Evolutionary conservation across 768 basidiomycete species (phyloP).

Genomic region (Leccinum aurantiacum): DNA sequence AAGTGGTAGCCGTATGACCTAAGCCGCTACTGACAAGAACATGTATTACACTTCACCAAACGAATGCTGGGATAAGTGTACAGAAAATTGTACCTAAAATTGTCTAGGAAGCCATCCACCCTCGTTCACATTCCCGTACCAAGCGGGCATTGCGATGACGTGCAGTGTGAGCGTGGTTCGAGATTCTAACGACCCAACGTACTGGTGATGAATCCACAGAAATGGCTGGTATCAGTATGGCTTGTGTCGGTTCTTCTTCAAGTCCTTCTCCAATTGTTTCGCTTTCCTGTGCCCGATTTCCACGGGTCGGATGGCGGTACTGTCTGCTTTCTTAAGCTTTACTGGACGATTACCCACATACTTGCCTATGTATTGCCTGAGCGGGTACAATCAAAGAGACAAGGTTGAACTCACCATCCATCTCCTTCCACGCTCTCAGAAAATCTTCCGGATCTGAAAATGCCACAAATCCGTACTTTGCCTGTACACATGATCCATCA

Average conservation of each 20-base stretch:
- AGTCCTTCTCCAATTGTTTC: conserved; percentile 81
- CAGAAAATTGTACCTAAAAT: not conserved
- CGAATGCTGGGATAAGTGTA: conserved; percentile 4
- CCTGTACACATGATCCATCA: conserved; percentile 45
- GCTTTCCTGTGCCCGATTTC: conserved; percentile 94
- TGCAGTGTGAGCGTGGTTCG: conserved; percentile 26
- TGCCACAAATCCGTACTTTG: conserved; percentile 95
- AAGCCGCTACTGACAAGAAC: conserved; percentile 7
- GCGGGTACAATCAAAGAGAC: not conserved
- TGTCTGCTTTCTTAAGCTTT: conserved; percentile 92
- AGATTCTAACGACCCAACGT: conserved; percentile 27
- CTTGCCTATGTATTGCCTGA: conserved; percentile 60
- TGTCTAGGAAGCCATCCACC: conserved; percentile 1
- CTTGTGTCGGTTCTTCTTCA: conserved; percentile 86
- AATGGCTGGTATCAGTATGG: conserved; percentile 57
- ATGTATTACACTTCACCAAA: conserved; percentile 7
- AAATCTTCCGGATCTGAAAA: conserved; percentile 99
- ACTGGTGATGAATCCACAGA: conserved; percentile 22
- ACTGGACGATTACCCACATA: conserved; percentile 99
- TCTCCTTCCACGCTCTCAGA: conserved; percentile 97
- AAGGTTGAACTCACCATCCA: conserved; percentile 73
- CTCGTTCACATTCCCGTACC: conserved; percentile 10
- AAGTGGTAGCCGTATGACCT: conserved; percentile 10
- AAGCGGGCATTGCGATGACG: conserved; percentile 7
- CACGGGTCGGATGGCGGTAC: conserved; percentile 81